Evolutionary conservation across 768 basidiomycete genomes (phyloP).

Genomic region (Kwoniella shandongensis): DNA sequence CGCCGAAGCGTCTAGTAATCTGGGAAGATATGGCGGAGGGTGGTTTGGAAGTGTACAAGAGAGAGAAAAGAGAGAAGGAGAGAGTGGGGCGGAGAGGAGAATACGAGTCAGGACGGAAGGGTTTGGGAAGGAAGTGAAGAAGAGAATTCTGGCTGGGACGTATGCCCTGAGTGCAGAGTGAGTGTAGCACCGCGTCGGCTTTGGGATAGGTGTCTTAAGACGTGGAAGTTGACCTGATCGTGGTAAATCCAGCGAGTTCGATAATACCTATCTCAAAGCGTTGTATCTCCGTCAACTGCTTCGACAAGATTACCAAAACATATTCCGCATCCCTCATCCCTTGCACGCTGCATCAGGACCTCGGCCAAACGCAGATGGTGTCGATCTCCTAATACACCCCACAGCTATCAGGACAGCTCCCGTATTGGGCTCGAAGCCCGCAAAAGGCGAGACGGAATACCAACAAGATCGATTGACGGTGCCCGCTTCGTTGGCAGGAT

Average conservation of each 20-base stretch:
- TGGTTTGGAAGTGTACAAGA: conserved; percentile 63
- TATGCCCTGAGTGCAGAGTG: conserved; percentile 90
- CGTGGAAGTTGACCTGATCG: background rate
- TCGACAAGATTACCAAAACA: conserved; percentile 68
- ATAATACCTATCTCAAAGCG: conserved; percentile 95
- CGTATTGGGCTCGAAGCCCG: conserved; percentile 57
- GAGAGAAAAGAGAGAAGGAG: conserved; percentile 58
- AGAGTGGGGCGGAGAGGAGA: conserved; percentile 54
- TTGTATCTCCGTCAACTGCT: conserved; percentile 73
- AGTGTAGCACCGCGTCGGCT: conserved; percentile 40
- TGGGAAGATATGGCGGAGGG: conserved; percentile 85
- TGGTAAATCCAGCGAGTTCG: conserved; percentile 71
- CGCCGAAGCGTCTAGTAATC: conserved; percentile 88
- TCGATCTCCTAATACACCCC: conserved; percentile 83
- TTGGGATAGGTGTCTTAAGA: background rate
- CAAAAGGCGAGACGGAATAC: conserved; percentile 59
- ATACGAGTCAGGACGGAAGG: conserved; percentile 59
- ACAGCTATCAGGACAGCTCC: conserved; percentile 87
- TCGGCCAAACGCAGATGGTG: conserved; percentile 44
- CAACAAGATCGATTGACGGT: conserved; percentile 90
- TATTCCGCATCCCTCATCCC: conserved; percentile 65
- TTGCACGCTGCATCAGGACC: background rate
- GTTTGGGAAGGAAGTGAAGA: conserved; percentile 82
- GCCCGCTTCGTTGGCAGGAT: conserved; percentile 83
- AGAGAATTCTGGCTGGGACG: conserved; percentile 82